These are phyloP conservation scores for Pichia kluyveri DNA, from an alignment of 805 yeast genomes.

Conservation along the genomic window DNA sequence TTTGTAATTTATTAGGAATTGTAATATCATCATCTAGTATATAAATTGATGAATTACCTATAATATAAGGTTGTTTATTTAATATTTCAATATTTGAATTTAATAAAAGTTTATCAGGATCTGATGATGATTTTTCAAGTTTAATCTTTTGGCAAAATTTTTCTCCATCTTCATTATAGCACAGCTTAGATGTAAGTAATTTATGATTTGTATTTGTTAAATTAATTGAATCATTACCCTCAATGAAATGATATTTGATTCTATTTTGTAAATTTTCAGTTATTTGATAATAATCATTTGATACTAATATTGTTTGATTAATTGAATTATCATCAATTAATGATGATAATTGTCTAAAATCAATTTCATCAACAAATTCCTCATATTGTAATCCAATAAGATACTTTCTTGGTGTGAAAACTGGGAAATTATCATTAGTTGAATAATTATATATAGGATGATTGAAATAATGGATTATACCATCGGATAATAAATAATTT, in stretches of 20 bases:
- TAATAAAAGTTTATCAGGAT: conserved; percentile 27
- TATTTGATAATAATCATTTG: conserved; percentile 24
- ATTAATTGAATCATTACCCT: conserved; percentile 28
- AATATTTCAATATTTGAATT: conserved; percentile 49
- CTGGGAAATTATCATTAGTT: conserved; percentile 13
- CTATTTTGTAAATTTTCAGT: conserved; percentile 21
- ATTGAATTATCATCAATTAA: conserved; percentile 45
- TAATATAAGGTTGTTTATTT: conserved; percentile 28
- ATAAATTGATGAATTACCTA: conserved; percentile 64
- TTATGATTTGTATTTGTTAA: not conserved
- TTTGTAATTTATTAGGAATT: conserved; percentile 55
- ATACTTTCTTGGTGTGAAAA: conserved; percentile 47
- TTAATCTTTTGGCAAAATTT: conserved; percentile 52
- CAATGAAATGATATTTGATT: conserved; percentile 57
- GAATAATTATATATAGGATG: conserved; percentile 16
- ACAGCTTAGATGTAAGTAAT: conserved; percentile 43
- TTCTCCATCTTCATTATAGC: conserved; percentile 18
- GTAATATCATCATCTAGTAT: conserved; percentile 50
- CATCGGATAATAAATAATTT: conserved; percentile 37
- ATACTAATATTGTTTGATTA: conserved; percentile 56
- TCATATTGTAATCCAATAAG: conserved; percentile 51
- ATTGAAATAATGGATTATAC: conserved; percentile 41
- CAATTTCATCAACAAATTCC: conserved; percentile 59
- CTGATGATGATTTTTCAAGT: conserved; percentile 25
- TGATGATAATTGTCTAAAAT: conserved; percentile 45